A percentile compares a stretch with the other conserved stretches of the same genome.
These are phyloP conservation scores for Aspergillus sergii DNA, from an alignment of 2,329 filamentous ascomycete genomes.

Conservation along the genomic window DNA sequence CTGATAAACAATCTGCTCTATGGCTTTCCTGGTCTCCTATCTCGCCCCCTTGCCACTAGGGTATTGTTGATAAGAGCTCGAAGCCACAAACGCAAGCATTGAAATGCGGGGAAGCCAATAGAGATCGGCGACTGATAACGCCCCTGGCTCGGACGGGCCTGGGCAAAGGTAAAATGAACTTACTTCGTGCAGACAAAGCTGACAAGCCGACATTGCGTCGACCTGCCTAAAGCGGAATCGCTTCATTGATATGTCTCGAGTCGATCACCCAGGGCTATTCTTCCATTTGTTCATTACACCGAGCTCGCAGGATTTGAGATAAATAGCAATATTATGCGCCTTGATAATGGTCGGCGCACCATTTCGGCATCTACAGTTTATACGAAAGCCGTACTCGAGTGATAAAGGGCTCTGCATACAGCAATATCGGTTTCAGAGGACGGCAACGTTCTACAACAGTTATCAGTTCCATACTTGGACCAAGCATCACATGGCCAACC, in stretches of 20 bases:
- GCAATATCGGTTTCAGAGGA: neutral
- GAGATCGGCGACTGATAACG: neutral
- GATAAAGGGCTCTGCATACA: neutral
- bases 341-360: neutral
- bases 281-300: neutral
- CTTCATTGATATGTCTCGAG: neutral
- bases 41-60: neutral
- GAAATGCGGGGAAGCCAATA: neutral
- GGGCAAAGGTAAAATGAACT: neutral
- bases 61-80: neutral
- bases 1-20: neutral
- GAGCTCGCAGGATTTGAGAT: neutral
- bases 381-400: neutral
- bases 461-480: neutral
- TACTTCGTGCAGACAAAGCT: neutral
- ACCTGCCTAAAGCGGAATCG: constrained; percentile 21
- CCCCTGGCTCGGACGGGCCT: neutral
- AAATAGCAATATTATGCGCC: neutral
- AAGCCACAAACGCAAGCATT: neutral
- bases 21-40: neutral
- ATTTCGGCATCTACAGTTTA: neutral
- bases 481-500: neutral
- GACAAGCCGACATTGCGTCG: constrained; percentile 17
- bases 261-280: neutral
- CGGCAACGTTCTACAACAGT: neutral